Conservation (phyloP, 2,329 filamentous ascomycete species). For the Myriosclerotinia scirpicola region DNA sequence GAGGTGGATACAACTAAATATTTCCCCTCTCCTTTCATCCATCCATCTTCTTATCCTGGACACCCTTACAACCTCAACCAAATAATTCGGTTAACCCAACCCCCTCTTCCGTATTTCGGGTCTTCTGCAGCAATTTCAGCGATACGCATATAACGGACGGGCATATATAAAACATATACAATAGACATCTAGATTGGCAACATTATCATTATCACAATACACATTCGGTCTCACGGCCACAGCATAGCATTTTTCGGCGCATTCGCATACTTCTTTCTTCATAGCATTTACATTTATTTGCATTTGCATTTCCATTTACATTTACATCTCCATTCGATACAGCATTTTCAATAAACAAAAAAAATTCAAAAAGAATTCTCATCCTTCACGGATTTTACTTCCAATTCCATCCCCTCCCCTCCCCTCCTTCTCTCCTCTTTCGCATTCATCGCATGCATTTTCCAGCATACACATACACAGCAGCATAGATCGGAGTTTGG, state of each 20-base stretch:
- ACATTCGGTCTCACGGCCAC: conserved; percentile 9
- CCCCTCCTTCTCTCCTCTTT: neutral
- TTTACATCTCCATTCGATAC: neutral
- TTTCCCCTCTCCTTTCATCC: neutral
- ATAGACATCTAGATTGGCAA: conserved; percentile 18
- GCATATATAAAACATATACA: too few relatives aligned
- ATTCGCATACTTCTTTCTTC: neutral
- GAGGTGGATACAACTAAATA: conserved; percentile 38
- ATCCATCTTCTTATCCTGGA: neutral
- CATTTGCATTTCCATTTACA: neutral
- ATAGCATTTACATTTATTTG: neutral
- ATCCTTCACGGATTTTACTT: neutral
- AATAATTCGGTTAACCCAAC: conserved; percentile 1
- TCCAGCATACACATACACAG: too few relatives aligned
- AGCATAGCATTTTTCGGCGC: conserved; percentile 3
- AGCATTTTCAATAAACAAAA: too few relatives aligned
- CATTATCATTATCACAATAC: neutral
- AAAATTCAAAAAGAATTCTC: too few relatives aligned
- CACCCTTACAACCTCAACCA: neutral
- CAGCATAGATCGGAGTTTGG: too few relatives aligned
- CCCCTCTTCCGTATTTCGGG: neutral
- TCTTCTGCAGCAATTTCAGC: neutral
- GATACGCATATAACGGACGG: neutral
- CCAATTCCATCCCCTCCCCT: neutral
- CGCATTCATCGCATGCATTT: neutral